Evolutionary conservation across 306 rosid species (phyloP), one percentile per base, ranked within the genome.

Genomic region (Albizia julibrissin): DNA sequence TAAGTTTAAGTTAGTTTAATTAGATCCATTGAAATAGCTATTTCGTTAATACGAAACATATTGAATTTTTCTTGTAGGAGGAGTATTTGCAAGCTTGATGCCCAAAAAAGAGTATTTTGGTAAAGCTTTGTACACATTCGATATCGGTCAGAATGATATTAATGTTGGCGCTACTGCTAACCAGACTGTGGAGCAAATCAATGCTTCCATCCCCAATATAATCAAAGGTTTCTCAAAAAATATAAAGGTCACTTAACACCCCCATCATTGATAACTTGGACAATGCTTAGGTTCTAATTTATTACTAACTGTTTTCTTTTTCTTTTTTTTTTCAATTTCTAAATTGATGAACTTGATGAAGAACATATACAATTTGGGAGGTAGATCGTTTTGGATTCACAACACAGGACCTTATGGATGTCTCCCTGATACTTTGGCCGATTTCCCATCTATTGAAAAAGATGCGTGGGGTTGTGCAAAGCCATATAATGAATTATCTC

Each of bases 381-480:
- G 73, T 5, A 84, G 85, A 82, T 84, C 86, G 34, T 87, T 81
- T 65, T 87, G 88, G 88, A 82, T 87, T 50, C 90, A 87, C 79
- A 87, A 85, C 68, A 85, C 85, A 6, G 83, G 88, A 79, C 90
- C 90, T 8, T 58, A 72, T 65, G 88, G 86, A 0, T 87, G 88
- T 18, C 88, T 82, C 37, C 76, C 88, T 16, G 72, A 2, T 8
- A 40, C 82, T 58, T 79, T 85, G n/a, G 52, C 66, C 27, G 72
- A 24, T 39, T 79, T 87, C 59, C 71, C 10, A 24, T 70, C 79
- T 4, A 75, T 61, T 2, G 72, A 75, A 65, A 82, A n/a, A 49
- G 97, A 91, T 78, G 39, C 6, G 0, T 74, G 67, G 21, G 92
- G 98, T 18, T 90, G 98, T 29, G 93, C 91, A 54, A 76, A 73